A percentile compares a stretch with the other conserved stretches of the same genome.
Conservation (phyloP, 495 filamentous ascomycete genomes). For the Daldinia caldariorum region DNA sequence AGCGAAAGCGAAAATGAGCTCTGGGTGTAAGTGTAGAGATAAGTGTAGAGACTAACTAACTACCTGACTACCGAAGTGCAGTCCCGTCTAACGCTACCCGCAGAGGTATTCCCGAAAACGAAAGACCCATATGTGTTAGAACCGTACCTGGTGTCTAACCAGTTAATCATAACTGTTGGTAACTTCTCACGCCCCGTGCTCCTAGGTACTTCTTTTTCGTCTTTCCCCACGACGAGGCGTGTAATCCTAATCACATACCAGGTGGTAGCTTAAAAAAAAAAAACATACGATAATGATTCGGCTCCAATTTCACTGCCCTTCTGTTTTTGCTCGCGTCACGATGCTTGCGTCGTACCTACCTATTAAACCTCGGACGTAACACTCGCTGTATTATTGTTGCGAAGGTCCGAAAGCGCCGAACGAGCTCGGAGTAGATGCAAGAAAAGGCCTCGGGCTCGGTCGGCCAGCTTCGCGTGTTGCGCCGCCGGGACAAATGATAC, state of each 20-base stretch:
- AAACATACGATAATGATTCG: background rate
- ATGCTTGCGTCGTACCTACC: background rate
- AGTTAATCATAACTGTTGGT: conserved; percentile 14
- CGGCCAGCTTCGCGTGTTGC: background rate
- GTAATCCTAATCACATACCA: background rate
- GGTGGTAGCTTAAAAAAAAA: background rate
- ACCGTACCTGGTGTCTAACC: background rate
- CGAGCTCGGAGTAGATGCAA: background rate
- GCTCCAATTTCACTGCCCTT: background rate
- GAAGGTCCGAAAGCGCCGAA: background rate
- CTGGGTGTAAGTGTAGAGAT: background rate
- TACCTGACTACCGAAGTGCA: background rate
- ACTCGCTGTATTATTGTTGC: background rate
- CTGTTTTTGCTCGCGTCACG: background rate
- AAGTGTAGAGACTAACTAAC: conserved; percentile 1
- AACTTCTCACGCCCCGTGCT: conserved; percentile 4
- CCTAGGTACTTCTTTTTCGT: background rate
- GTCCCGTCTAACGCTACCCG: too few relatives aligned
- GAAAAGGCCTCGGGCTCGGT: background rate
- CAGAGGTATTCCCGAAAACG: background rate
- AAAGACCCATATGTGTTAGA: conserved; percentile 6
- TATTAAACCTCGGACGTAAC: background rate
- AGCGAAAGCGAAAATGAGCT: background rate
- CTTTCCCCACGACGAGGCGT: conserved; percentile 9
- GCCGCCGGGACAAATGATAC: background rate